A percentile compares a stretch with the other conserved stretches of the same genome.
Evolutionary conservation across 441 rosid genomes (phyloP).

Genomic region (Hura crepitans): DNA sequence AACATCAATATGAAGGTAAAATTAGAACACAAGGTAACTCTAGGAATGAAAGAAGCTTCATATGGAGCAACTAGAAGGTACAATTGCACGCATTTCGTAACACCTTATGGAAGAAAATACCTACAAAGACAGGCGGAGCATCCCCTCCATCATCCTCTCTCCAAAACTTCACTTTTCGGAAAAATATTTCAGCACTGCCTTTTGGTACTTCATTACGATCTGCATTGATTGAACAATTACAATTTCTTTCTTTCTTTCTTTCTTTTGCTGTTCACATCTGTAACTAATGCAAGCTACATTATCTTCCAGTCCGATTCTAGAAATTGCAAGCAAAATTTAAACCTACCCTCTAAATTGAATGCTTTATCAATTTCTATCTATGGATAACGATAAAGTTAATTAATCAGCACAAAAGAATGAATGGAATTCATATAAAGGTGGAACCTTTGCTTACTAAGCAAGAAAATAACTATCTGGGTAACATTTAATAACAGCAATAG

Average conservation of each 20-base stretch:
- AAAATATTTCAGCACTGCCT: conserved; percentile 55
- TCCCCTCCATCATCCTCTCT: conserved; percentile 73
- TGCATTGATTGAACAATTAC: not conserved
- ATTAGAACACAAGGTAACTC: too few relatives aligned
- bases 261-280: not conserved
- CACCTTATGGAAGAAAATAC: conserved; percentile 52
- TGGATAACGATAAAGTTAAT: not conserved
- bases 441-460: not conserved
- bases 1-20: not conserved
- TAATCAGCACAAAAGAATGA: not conserved
- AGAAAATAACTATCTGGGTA: not conserved
- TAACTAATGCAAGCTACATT: not conserved
- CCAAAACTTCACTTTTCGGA: conserved; percentile 86
- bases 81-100: too few relatives aligned
- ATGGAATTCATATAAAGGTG: not conserved
- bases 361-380: not conserved
- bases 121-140: conserved; percentile 94
- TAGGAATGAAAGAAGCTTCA: too few relatives aligned
- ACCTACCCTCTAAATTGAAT: too few relatives aligned
- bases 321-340: not conserved
- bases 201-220: conserved; percentile 27
- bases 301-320: not conserved
- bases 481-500: not conserved
- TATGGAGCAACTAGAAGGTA: too few relatives aligned
- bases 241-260: not conserved